Conservation (phyloP, 1,284 basidiomycete species). For the Pseudozyma sp. region DNA sequence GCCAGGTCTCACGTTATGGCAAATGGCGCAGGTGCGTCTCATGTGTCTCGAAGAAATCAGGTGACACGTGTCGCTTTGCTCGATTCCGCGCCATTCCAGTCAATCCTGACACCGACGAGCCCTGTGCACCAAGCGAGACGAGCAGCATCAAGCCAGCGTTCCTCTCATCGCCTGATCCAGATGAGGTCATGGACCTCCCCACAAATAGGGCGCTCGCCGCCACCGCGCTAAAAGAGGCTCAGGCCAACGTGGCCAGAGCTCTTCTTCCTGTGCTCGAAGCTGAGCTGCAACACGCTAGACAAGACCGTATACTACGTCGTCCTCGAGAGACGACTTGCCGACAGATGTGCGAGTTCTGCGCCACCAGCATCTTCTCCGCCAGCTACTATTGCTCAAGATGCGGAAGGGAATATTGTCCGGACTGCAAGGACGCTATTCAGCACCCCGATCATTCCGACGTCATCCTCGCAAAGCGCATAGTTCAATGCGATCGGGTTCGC, state of each 20-base stretch:
- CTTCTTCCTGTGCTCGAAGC: slow-evolving; percentile 29
- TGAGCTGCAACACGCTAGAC: slow-evolving; percentile 41
- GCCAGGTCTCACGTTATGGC: slow-evolving; percentile 10
- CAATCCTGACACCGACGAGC: slow-evolving; percentile 16
- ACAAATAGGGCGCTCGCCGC: slow-evolving; percentile 15
- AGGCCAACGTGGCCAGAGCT: slow-evolving; percentile 23
- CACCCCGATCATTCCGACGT: slow-evolving; percentile 15
- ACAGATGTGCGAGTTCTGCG: slow-evolving; percentile 79
- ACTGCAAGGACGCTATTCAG: slow-evolving; percentile 79
- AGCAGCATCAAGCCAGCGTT: slow-evolving; percentile 6
- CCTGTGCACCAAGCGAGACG: neutral
- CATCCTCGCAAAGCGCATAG: slow-evolving; percentile 28
- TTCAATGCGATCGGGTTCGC: slow-evolving; percentile 29
- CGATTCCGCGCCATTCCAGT: slow-evolving; percentile 37
- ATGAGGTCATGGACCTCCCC: slow-evolving; percentile 32
- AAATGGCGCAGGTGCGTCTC: slow-evolving; percentile 33
- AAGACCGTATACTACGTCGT: slow-evolving; percentile 20
- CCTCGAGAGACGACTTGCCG: slow-evolving; percentile 43
- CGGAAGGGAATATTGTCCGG: slow-evolving; percentile 86
- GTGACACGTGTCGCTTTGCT: slow-evolving; percentile 47
- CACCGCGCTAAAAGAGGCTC: slow-evolving; percentile 7
- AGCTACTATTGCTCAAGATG: slow-evolving; percentile 90
- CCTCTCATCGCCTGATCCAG: slow-evolving; percentile 26
- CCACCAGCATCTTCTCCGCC: slow-evolving; percentile 88
- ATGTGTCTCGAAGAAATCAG: slow-evolving; percentile 26